Percentiles rank a stretch among this genome's conserved stretches.
These are phyloP conservation scores for Cordyceps cicadae DNA, from an alignment of 2,329 filamentous ascomycete genomes.

Conservation along the genomic window DNA sequence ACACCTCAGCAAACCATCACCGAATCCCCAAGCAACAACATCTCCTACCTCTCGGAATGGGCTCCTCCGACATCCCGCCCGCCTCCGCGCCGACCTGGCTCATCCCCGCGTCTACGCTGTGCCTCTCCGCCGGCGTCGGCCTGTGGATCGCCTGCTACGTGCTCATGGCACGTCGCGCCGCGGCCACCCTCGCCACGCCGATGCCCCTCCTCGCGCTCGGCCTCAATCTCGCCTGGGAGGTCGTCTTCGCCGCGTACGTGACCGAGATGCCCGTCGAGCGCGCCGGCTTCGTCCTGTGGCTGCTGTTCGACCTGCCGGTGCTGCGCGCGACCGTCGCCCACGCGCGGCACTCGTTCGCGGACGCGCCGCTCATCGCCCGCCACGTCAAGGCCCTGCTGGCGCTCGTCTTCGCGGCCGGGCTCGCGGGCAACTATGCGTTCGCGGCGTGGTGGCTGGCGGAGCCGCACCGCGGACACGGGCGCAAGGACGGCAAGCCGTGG, in stretches of 20 bases:
- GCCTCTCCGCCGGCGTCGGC: slow-evolving; percentile 28
- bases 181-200: slow-evolving; percentile 39
- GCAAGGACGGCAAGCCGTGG: slow-evolving; percentile 39
- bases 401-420: slow-evolving; percentile 27
- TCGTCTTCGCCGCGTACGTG: slow-evolving; percentile 40
- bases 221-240: slow-evolving; percentile 44
- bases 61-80: slow-evolving; percentile 31
- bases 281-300: slow-evolving; percentile 38
- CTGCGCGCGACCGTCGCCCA: slow-evolving; percentile 38
- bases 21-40: too few relatives aligned
- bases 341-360: slow-evolving; percentile 34
- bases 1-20: background rate
- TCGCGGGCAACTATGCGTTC: slow-evolving; percentile 33
- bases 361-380: slow-evolving; percentile 32
- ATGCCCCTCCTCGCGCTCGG: slow-evolving; percentile 41
- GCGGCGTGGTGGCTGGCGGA: slow-evolving; percentile 39
- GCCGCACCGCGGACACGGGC: slow-evolving; percentile 31
- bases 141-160: slow-evolving; percentile 38
- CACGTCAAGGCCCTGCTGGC: slow-evolving; percentile 31
- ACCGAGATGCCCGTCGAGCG: slow-evolving; percentile 35
- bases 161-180: slow-evolving; percentile 37
- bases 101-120: slow-evolving; percentile 26
- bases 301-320: slow-evolving; percentile 40
- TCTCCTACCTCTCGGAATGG: slow-evolving; percentile 23
- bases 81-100: slow-evolving; percentile 29